These are phyloP conservation scores for Blastomyces gilchristii DNA, from an alignment of 2,329 filamentous ascomycete species.

Conservation along the genomic window DNA sequence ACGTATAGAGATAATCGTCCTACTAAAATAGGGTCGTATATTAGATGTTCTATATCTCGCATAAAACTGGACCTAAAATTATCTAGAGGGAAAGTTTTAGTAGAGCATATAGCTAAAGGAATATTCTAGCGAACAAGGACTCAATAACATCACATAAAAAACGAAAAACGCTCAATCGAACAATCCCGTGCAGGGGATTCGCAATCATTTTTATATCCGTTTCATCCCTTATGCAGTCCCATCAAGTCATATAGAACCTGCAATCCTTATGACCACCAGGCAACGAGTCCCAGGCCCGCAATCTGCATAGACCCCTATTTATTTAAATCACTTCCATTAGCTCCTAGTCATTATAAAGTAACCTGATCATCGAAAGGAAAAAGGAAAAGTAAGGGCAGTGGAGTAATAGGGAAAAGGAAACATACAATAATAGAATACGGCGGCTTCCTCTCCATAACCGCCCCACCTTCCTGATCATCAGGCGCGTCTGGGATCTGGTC, in stretches of 20 bases:
- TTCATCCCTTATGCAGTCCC: background rate
- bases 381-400: background rate
- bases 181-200: background rate
- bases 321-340: conserved; percentile 11
- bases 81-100: background rate
- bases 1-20: background rate
- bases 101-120: background rate
- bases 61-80: background rate
- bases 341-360: background rate
- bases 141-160: background rate
- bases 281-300: conserved; percentile 35
- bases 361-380: background rate
- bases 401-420: conserved; percentile 1
- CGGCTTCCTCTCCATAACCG: conserved; percentile 49
- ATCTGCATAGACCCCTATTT: conserved; percentile 38
- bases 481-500: conserved; percentile 70
- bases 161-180: background rate
- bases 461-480: conserved; percentile 50
- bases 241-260: too few species aligned
- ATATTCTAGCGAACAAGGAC: background rate
- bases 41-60: background rate
- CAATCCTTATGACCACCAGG: conserved; percentile 35
- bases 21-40: too few species aligned
- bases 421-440: conserved; percentile 39
- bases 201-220: background rate